Evolutionary conservation across 2,329 filamentous ascomycete genomes (phyloP).

Genomic region (Penicillium digitatum): DNA sequence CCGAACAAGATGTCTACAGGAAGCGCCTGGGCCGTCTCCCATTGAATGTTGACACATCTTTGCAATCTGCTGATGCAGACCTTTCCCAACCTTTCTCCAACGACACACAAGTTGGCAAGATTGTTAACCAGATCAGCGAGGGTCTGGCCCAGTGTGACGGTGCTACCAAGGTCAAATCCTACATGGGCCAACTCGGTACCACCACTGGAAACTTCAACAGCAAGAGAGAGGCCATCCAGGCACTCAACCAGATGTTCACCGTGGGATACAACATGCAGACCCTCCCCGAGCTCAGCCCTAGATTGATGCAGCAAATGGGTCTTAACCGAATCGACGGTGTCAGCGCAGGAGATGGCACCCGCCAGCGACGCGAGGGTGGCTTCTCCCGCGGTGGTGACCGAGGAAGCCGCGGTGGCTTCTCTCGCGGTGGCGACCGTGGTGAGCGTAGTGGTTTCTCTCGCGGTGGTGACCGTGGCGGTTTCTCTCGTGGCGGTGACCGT

Average conservation of each 20-base stretch:
- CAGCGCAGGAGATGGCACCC: conserved; percentile 10
- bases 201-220: conserved; percentile 26
- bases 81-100: conserved; percentile 27
- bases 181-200: conserved; percentile 25
- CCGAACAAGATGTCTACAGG: conserved; percentile 50
- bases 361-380: not conserved
- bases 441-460: not conserved
- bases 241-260: conserved; percentile 44
- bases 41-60: conserved; percentile 49
- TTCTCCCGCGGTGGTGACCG: conserved; percentile 2
- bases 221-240: conserved; percentile 42
- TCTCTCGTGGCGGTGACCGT: conserved; percentile 1
- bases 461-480: not conserved
- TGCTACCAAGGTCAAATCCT: conserved; percentile 29
- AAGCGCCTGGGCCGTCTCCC: conserved; percentile 52
- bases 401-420: conserved; percentile 2
- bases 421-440: not conserved
- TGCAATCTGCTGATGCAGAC: conserved; percentile 39
- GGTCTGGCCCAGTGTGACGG: conserved; percentile 30
- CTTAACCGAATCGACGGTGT: conserved; percentile 27
- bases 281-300: conserved; percentile 34
- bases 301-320: conserved; percentile 29
- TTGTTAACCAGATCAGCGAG: conserved; percentile 43
- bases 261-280: conserved; percentile 47
- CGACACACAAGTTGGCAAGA: conserved; percentile 11